Evolutionary conservation across 2,329 filamentous ascomycete genomes (phyloP), one percentile per base, ranked within the genome.

Genomic region (Rhytidhysteron rufulum): DNA sequence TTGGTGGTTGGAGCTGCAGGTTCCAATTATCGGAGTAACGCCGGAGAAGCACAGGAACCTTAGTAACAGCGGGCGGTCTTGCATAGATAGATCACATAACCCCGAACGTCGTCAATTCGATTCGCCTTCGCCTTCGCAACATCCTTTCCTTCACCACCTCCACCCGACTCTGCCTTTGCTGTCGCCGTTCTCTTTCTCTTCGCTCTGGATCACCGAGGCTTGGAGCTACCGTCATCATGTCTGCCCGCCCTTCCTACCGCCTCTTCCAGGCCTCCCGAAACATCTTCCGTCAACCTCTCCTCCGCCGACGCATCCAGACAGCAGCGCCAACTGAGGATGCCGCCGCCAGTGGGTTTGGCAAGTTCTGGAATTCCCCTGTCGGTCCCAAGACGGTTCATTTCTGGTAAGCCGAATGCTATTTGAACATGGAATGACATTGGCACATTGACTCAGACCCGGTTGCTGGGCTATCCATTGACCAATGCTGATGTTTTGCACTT

Each of bases 351-450:
- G 67, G 66, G 38, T 82, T 93, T 67, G 82, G 84, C 74, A 82
- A 82, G 69, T 80, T 94, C 76, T 70, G 65, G 68, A 69, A 73
- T 56, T 68, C 66, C 39, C 65, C 67, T 24, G 64, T 77, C 41
- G 73, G 73, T 6, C 69, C 70, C 38, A 72, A 77, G 83, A 98
- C 93, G 47, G 93, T 98, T 58, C 93, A 98, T 71, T 98, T 98
- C 74, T 98, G 93, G 91, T 91, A 74, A n/a, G n/a, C n/a, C n/a
- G n/a, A n/a, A n/a, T n/a, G n/a, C n/a, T n/a, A n/a, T n/a, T n/a
- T n/a, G n/a, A n/a, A n/a, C n/a, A n/a, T n/a, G n/a, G n/a, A n/a
- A n/a, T n/a, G n/a, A n/a, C n/a, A n/a, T n/a, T n/a, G n/a, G n/a
- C n/a, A n/a, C n/a, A n/a, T n/a, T n/a, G n/a, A n/a, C n/a, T n/a